phyloP scores from a whole-genome alignment of 225 moss, liverwort and hornwort species.

The Bryum argenteum region DNA sequence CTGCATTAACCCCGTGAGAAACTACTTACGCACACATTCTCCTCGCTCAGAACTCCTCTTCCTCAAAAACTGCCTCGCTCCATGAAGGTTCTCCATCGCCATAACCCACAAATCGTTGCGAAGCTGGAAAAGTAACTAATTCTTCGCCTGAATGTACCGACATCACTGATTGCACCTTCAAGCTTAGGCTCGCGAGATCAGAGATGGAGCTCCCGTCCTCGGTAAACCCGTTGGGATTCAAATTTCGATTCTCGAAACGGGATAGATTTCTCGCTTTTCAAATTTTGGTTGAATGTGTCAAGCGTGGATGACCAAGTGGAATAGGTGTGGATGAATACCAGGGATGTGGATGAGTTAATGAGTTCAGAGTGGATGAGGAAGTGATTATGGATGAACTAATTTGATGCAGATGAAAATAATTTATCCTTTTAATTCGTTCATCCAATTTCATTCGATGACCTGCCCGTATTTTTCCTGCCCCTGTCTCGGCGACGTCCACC shows the following conservation, averaged over 20 bases:
- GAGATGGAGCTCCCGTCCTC: not conserved
- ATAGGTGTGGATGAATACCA: too few species aligned
- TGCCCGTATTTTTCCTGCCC: too few species aligned
- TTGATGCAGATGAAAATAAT: too few species aligned
- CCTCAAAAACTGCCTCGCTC: conserved; percentile 1
- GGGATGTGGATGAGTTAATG: too few species aligned
- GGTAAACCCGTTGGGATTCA: conserved; percentile 31
- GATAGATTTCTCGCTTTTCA: not conserved
- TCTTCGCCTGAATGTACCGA: not conserved
- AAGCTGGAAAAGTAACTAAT: not conserved
- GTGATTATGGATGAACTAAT: too few species aligned
- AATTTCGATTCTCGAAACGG: conserved; percentile 1
- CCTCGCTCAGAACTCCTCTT: not conserved
- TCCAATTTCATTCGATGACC: too few species aligned
- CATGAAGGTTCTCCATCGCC: conserved; percentile 9
- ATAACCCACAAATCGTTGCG: not conserved
- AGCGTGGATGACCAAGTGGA: not conserved
- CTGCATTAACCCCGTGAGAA: not conserved
- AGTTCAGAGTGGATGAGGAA: too few species aligned
- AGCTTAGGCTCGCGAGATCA: not conserved
- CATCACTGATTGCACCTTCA: not conserved
- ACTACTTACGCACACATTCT: not conserved
- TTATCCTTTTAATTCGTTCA: too few species aligned
- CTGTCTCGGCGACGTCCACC: too few species aligned
- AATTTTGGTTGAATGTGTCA: conserved; percentile 11